Evolutionary conservation across 106 monocot species (phyloP).

Genomic region (Acorus gramineus): DNA sequence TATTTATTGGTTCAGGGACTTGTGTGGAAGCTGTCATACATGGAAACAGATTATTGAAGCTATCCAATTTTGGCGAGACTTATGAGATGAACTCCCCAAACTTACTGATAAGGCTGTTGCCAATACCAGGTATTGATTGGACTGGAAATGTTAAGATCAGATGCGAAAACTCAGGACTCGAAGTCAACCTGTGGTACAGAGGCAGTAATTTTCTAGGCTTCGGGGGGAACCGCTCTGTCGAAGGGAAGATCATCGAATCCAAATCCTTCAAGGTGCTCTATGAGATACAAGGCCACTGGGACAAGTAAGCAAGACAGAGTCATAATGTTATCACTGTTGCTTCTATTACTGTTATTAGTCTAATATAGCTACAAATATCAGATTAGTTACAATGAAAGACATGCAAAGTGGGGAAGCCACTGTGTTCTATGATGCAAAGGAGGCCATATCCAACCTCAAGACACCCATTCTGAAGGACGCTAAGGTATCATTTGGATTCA

Average conservation of each 20-base stretch:
- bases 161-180: conserved; percentile 61
- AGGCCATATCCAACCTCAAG: conserved; percentile 53
- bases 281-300: conserved; percentile 84
- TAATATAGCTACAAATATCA: conserved; percentile 3
- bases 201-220: conserved; percentile 54
- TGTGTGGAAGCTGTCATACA: conserved; percentile 49
- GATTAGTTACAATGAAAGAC: conserved; percentile 59
- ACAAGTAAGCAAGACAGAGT: conserved; percentile 29
- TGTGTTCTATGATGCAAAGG: conserved; percentile 55
- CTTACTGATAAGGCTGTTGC: conserved; percentile 60
- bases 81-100: conserved; percentile 76
- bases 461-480: conserved; percentile 48
- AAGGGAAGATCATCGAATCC: conserved; percentile 55
- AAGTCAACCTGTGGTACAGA: conserved; percentile 53
- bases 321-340: no score
- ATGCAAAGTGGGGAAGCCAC: conserved; percentile 35
- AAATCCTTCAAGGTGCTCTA: conserved; percentile 31
- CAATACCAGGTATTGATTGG: conserved; percentile 60
- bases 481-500: conserved; percentile 27
- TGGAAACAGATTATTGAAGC: conserved; percentile 57
- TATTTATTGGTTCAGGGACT: conserved; percentile 27
- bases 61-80: conserved; percentile 43
- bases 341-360: no score
- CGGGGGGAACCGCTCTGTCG: conserved; percentile 56
- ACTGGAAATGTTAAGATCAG: conserved; percentile 42